phyloP scores from a whole-genome alignment of 371 early-diverging fungal species.

The Mortierella sp. region DNA sequence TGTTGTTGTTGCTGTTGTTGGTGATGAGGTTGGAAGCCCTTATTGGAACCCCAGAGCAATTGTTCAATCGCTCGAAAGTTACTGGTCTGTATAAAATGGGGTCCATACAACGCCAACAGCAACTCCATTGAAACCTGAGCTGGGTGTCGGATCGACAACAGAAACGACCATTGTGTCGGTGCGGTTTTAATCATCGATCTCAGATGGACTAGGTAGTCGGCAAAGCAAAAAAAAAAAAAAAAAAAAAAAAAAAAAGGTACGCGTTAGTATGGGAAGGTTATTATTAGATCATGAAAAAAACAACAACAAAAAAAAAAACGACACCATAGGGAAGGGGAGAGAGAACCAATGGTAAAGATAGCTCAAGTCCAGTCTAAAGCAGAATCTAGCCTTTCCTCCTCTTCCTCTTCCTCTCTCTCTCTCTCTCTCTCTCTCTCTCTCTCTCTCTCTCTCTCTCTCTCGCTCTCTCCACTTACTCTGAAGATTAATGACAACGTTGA shows the following conservation, averaged over 20 bases:
- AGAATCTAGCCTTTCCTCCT: too few relatives aligned
- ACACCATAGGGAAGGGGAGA: background rate
- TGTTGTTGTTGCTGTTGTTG: constrained; percentile 1
- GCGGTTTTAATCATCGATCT: constrained; percentile 46
- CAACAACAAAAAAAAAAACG: background rate
- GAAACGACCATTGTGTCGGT: constrained; percentile 39
- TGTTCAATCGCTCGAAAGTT: constrained; percentile 42
- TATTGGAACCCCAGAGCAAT: constrained; percentile 30
- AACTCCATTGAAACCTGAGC: constrained; percentile 46
- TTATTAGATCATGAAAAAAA: background rate
- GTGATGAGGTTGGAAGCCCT: constrained; percentile 7
- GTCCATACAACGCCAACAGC: constrained; percentile 42
- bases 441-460: too few relatives aligned
- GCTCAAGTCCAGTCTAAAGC: too few relatives aligned
- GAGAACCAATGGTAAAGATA: too few relatives aligned
- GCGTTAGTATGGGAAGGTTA: background rate
- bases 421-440: too few relatives aligned
- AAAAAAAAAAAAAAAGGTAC: background rate
- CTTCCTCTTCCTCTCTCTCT: too few relatives aligned
- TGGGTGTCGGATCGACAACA: constrained; percentile 50
- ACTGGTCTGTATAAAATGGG: constrained; percentile 44
- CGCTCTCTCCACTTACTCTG: constrained; percentile 26
- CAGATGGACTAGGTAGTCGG: constrained; percentile 25
- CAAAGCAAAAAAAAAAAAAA: background rate
- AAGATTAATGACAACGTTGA: constrained; percentile 49